phyloP scores from a whole-genome alignment of 2,329 filamentous ascomycete species.

The Zarea fungicola region DNA sequence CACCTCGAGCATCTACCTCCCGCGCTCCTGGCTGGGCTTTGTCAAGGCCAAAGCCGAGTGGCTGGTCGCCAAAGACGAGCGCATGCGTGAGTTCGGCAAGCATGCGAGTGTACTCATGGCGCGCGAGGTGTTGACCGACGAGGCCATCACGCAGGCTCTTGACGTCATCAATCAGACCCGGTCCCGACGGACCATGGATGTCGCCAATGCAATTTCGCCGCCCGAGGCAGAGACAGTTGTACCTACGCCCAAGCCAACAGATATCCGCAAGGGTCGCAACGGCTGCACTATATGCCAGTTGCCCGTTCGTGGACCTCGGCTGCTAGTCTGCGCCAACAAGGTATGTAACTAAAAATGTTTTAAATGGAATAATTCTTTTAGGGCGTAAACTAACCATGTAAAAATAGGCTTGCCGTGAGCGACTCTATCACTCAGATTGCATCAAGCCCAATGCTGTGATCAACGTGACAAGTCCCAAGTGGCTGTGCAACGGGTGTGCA shows the following conservation, averaged over 20 bases:
- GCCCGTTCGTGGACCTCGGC: conserved; percentile 41
- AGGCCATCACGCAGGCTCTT: conserved; percentile 38
- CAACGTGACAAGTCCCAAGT: conserved; percentile 31
- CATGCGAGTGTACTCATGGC: conserved; percentile 48
- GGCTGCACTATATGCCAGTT: conserved; percentile 45
- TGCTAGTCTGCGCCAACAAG: conserved; percentile 46
- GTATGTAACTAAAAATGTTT: conserved; percentile 27
- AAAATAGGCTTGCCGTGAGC: conserved; percentile 36
- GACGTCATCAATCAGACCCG: conserved; percentile 36
- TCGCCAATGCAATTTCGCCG: neutral
- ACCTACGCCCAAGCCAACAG: conserved; percentile 26
- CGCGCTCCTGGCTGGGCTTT: conserved; percentile 48
- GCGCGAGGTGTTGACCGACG: conserved; percentile 41
- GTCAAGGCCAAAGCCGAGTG: conserved; percentile 45
- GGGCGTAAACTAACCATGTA: conserved; percentile 14
- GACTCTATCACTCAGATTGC: conserved; percentile 47
- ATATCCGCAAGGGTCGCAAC: conserved; percentile 36
- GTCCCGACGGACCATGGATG: conserved; percentile 19
- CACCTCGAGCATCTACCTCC: conserved; percentile 47
- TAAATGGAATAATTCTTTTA: conserved; percentile 3
- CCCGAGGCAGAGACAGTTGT: neutral
- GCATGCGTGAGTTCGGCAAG: conserved; percentile 51
- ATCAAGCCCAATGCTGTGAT: conserved; percentile 31
- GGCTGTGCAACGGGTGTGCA: conserved; percentile 43
- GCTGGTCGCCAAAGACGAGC: conserved; percentile 43